These are phyloP conservation scores for Penicillium sp. DNA, from an alignment of 2,329 filamentous ascomycete genomes.

Conservation along the genomic window DNA sequence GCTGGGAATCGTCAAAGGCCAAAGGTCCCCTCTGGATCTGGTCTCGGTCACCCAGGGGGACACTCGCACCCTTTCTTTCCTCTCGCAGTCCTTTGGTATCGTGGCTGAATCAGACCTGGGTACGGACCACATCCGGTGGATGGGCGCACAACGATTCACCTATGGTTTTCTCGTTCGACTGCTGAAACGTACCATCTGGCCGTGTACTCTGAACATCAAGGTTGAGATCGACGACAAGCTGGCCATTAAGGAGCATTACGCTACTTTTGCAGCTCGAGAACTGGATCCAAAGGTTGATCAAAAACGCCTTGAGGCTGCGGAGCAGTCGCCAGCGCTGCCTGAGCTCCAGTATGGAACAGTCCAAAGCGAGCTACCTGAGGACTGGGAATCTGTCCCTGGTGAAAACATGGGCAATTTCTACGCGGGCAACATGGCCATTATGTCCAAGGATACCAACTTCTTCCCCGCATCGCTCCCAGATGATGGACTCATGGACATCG, in stretches of 20 bases:
- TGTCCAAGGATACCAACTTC: slow-evolving; percentile 84
- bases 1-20: slow-evolving; percentile 80
- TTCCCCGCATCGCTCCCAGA: slow-evolving; percentile 74
- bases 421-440: slow-evolving; percentile 90
- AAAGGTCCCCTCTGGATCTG: slow-evolving; percentile 80
- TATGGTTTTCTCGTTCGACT: slow-evolving; percentile 78
- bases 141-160: slow-evolving; percentile 82
- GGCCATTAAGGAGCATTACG: slow-evolving; percentile 71
- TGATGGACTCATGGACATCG: slow-evolving; percentile 82
- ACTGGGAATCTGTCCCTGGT: slow-evolving; percentile 71
- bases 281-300: slow-evolving; percentile 21
- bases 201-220: slow-evolving; percentile 84
- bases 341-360: slow-evolving; percentile 75
- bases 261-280: slow-evolving; percentile 41
- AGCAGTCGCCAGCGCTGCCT: slow-evolving; percentile 62
- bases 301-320: slow-evolving; percentile 33
- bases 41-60: slow-evolving; percentile 82
- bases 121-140: slow-evolving; percentile 89
- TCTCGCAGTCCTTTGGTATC: slow-evolving; percentile 86
- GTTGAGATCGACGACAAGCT: slow-evolving; percentile 75
- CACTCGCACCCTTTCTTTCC: slow-evolving; percentile 74
- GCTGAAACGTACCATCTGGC: slow-evolving; percentile 74
- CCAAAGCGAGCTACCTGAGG: slow-evolving; percentile 69
- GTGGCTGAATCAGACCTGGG: slow-evolving; percentile 86
- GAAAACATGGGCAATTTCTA: slow-evolving; percentile 90